Evolutionary conservation across 257 asterid genomes (phyloP).

Genomic region (Fraxinus excelsior): DNA sequence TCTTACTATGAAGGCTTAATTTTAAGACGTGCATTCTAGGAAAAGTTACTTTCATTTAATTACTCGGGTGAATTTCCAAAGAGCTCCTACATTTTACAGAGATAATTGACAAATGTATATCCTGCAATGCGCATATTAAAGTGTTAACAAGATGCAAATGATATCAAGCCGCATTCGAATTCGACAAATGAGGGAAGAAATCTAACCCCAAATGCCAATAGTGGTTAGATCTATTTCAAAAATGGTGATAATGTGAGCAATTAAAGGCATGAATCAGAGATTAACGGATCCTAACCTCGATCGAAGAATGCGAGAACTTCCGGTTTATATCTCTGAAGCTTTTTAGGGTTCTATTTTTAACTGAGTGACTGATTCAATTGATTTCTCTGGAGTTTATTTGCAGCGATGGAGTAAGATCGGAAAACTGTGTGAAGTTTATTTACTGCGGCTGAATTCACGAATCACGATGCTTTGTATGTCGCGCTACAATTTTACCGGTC

Average conservation of each 20-base stretch:
- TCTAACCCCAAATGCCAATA: slow-evolving; percentile 13
- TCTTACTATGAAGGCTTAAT: background rate
- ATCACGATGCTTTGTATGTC: background rate
- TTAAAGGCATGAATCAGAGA: too few relatives aligned
- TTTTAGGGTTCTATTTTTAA: slow-evolving; percentile 8
- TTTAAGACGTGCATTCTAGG: background rate
- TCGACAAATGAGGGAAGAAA: background rate
- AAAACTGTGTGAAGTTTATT: slow-evolving; percentile 1
- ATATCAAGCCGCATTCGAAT: slow-evolving; percentile 26
- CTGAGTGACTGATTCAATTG: background rate
- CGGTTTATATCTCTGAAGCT: slow-evolving; percentile 10
- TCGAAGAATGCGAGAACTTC: slow-evolving; percentile 26
- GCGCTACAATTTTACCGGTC: too few relatives aligned
- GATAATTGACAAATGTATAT: background rate
- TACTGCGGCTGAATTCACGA: slow-evolving; percentile 29
- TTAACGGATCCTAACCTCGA: slow-evolving; percentile 30
- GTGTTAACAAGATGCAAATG: slow-evolving; percentile 10
- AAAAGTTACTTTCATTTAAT: background rate
- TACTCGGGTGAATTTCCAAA: slow-evolving; percentile 15
- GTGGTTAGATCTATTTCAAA: slow-evolving; percentile 31
- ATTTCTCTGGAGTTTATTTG: slow-evolving; percentile 8
- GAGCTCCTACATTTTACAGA: background rate
- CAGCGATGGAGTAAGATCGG: slow-evolving; percentile 22
- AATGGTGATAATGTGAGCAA: background rate
- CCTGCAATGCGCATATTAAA: slow-evolving; percentile 19